These are phyloP conservation scores for Danielia oregonensis DNA, from an alignment of 805 yeast genomes.

Conservation along the genomic window DNA sequence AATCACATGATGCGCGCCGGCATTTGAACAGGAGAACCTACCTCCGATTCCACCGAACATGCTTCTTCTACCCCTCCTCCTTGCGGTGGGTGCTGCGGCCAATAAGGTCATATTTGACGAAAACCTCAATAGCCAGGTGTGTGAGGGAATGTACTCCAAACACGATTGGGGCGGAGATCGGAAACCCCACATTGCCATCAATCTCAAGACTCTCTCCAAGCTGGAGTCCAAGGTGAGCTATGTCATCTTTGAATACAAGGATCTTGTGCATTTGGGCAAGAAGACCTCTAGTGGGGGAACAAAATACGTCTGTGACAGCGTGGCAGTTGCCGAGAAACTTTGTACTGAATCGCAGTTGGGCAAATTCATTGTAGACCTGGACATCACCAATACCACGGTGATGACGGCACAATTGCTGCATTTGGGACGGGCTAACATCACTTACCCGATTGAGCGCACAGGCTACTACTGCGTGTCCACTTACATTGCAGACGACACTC, in stretches of 20 bases:
- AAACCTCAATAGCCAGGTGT: slow-evolving; percentile 53
- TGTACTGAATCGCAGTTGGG: slow-evolving; percentile 59
- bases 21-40: background rate
- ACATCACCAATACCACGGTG: slow-evolving; percentile 50
- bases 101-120: slow-evolving; percentile 49
- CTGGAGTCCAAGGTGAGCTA: slow-evolving; percentile 51
- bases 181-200: slow-evolving; percentile 48
- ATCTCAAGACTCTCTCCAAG: slow-evolving; percentile 25
- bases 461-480: slow-evolving; percentile 93
- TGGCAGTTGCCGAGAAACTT: slow-evolving; percentile 47
- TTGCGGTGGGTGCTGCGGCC: slow-evolving; percentile 21
- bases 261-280: slow-evolving; percentile 65
- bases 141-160: slow-evolving; percentile 88
- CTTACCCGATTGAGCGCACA: slow-evolving; percentile 65
- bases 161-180: slow-evolving; percentile 81
- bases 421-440: slow-evolving; percentile 56
- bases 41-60: background rate
- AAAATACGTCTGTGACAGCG: slow-evolving; percentile 73
- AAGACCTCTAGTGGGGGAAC: slow-evolving; percentile 23
- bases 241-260: slow-evolving; percentile 81
- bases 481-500: slow-evolving; percentile 28
- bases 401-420: slow-evolving; percentile 52
- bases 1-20: background rate
- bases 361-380: slow-evolving; percentile 54
- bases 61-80: slow-evolving; percentile 2